Base-by-base conservation (phyloP, 2,329 filamentous ascomycete genomes). In the Botrytis tulipae region DNA sequence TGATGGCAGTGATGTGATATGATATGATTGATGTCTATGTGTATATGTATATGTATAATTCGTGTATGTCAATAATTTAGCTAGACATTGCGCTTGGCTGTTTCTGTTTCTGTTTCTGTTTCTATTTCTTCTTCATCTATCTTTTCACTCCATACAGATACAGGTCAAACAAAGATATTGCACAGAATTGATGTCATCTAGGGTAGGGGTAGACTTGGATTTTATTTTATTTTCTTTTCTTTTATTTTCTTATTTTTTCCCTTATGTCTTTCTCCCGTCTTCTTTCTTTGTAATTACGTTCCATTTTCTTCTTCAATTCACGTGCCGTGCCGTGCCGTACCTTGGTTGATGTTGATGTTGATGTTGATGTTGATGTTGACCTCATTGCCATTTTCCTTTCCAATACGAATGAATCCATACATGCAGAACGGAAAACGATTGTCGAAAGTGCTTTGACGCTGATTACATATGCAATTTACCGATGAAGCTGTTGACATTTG, bases 401-500 rank as follows among this genome's bases (percentile, higher is more conserved):
- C n/a, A 4, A 51, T 25, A 14, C 48, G 22, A 12, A 48, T 25
- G 46, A 25, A 48, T 25, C 22, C 46, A 12, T 1, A 3, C 4
- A 8, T 18, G 25, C 3, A 3, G 12, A 16, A 40, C 46, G 4
- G 65, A 54, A 68, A 54, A 54, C 65, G 8, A 57, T 42, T 16
- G 22, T 14, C 14, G 37, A 40, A 25, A 22, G 32, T 68, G 65
- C 65, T 68, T 68, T 54, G 35, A 54, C 48, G 1, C 20, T 68
- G n/a, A 25, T 68, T 40, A 51, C 51, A 29, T 54, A 29, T 14
- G n/a, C n/a, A 8, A 29, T 54, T 16, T 8, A 1, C 32, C 32
- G 65, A 67, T 67, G 65, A 67, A 67, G 65, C 25, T 54, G 22
- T 51, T 54, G 46, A 67, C 37, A 51, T 51, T 40, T n/a, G 10